Base-by-base conservation (phyloP, 257 asterid species). In the Solanum bulbocastanum region DNA sequence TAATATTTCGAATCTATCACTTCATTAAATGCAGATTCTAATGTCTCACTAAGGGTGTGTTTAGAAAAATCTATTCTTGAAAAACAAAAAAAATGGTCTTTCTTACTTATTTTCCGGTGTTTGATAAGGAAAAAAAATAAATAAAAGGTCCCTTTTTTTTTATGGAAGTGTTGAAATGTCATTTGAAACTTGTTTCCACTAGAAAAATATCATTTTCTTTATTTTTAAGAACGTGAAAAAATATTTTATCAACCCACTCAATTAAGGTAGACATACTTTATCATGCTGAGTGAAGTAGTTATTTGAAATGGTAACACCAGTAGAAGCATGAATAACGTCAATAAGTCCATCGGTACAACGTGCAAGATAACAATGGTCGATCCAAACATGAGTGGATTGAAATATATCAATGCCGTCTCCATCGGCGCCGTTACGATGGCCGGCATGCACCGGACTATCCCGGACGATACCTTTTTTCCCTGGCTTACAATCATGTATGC, bases 241-340 rank as follows among this genome's bases (percentile, higher is more conserved):
- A 30, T 30, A 30, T 30, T 30, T 30, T 1, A 30, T 30, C 30
- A 30, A 30, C 30, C 30, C 30, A 30, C 30, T 30, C 30, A 30
- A 30, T 56, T 18, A 15, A 8, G 4, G 4, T 3, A 15, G 7
- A 69, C 91, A 87, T 91, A 95, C 99, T 93, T 96, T 96, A 72
- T 96, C 98, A 73, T 96, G 99, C 56, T 95, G 93, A 12, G 95
- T 87, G 65, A 96, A 96, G 88, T 89, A 96, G 88, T 93, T 95
- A 93, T 95, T 96, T 3, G 99, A 95, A 37, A 96, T 94, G 72
- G 99, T 96, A 74, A 96, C 88, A 42, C 86, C 93, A 3, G 98
- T 96, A 69, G 98, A 95, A 40, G 88, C 98, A 88, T 94, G 99
- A 60, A 96, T 95, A 4, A 95, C 95, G 82, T 95, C 99, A 42